Base-by-base conservation (phyloP, 2,329 filamentous ascomycete species). In the Cladosporium sp. region DNA sequence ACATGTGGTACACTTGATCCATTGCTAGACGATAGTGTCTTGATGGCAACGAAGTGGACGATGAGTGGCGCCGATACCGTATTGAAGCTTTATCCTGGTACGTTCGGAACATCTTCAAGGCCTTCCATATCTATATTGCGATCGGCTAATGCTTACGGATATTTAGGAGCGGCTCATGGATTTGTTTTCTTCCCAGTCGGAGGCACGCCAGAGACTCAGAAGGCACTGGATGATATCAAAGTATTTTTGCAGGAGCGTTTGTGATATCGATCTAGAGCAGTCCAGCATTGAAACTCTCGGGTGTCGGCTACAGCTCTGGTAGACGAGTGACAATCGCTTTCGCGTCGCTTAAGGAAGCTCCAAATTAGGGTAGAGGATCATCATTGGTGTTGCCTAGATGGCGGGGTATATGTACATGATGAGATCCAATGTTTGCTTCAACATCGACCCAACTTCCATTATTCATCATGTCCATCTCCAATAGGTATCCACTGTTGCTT, bases 41-140 rank as follows among this genome's bases (percentile, higher is more conserved):
- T 84, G 57, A 87, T 88, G 85, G 78, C 78, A 4, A 75, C 78
- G 1, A 86, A 85, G 75, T 87, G 85, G 85, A 72, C 74, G 70
- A 82, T 83, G 74, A 79, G 76, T 68, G 84, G 84, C 2, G 80
- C 79, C 5, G 82, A 85, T 73, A 78, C 79, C 0, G 75, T 85
- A 2, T 75, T 86, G 2, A 87, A 83, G 75, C 76, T 87, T 18
- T 85, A 81, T 71, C 80, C 81, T n/a, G 71, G 70, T 71, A 49
- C 47, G 67, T 68, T 38, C 3, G 30, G 30, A 47, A n/a, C 26
- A 24, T 49, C n/a, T 21, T 15, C 32, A 11, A 28, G 4, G 14
- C 49, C n/a, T 8, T 24, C 15, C 7, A 21, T 54, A 30, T 52
- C 47, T 41, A 28, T 52, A n/a, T 28, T 12, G 3, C 38, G 14